Conservation (phyloP, 164 flowering plant genomes). For the Hamamelis virginiana region DNA sequence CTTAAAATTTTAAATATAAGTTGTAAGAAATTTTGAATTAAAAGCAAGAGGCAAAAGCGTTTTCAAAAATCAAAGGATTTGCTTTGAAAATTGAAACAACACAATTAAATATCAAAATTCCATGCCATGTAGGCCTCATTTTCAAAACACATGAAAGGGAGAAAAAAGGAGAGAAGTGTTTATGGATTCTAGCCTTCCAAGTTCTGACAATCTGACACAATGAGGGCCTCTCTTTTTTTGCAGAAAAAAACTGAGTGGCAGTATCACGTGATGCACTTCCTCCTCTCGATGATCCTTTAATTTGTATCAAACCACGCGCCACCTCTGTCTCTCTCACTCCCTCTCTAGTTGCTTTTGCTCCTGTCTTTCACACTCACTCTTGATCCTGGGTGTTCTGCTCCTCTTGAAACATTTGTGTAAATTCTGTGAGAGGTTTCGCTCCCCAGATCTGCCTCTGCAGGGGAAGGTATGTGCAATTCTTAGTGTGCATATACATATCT, state of each 20-base stretch:
- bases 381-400: not conserved
- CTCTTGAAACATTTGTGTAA: not conserved
- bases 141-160: no score
- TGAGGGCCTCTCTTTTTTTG: not conserved
- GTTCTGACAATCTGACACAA: conserved; percentile 3
- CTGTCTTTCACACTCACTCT: not conserved
- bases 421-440: conserved; percentile 9
- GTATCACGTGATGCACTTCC: conserved; percentile 36
- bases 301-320: conserved; percentile 33
- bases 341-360: conserved; percentile 1
- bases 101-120: no score
- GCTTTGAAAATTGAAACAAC: no score
- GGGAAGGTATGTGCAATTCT: conserved; percentile 11
- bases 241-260: no score
- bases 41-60: no score
- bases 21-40: no score
- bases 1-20: no score
- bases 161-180: no score
- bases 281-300: conserved; percentile 14
- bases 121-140: no score
- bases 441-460: conserved; percentile 19
- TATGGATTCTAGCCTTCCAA: conserved; percentile 8
- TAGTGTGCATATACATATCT: not conserved
- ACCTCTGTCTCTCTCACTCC: conserved; percentile 8
- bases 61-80: no score